A percentile compares a stretch with the other conserved stretches of the same genome.
These are phyloP conservation scores for Litsea cubeba DNA, from an alignment of 164 flowering plant species.

Conservation along the genomic window DNA sequence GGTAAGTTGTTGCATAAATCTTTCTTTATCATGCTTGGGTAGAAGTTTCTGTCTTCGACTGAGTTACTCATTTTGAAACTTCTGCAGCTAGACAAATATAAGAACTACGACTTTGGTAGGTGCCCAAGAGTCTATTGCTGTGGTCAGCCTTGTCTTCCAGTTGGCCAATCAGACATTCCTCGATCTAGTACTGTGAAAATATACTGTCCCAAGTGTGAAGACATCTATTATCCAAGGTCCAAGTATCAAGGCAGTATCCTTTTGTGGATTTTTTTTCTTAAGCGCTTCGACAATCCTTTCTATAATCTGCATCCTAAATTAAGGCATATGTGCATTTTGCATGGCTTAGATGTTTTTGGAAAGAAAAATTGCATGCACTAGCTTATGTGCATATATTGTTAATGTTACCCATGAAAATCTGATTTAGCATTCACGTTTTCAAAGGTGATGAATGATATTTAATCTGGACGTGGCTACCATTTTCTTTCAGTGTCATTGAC, in stretches of 20 bases:
- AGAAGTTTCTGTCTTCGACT: not conserved
- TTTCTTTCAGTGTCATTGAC: not conserved
- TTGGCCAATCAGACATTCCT: conserved; percentile 82
- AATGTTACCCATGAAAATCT: too few relatives aligned
- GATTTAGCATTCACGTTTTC: not conserved
- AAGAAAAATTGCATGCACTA: not conserved
- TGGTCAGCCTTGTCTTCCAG: conserved; percentile 91
- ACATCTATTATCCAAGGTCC: conserved; percentile 76
- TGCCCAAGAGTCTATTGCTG: conserved; percentile 88
- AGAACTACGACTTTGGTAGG: conserved; percentile 79
- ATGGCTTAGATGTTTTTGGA: not conserved
- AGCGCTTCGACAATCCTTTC: not conserved
- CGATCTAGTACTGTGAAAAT: conserved; percentile 81
- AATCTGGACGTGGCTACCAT: not conserved
- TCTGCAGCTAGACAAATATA: conserved; percentile 80
- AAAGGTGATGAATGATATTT: not conserved
- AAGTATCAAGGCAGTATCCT: conserved; percentile 90
- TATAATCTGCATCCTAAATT: not conserved
- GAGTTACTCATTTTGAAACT: conserved; percentile 9
- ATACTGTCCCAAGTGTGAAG: conserved; percentile 88
- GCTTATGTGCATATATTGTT: not conserved
- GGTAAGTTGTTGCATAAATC: conserved; percentile 31
- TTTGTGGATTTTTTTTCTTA: conserved; percentile 1
- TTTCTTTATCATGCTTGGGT: not conserved
- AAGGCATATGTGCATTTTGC: not conserved